Evolutionary conservation across 345 rosid genomes (phyloP), one percentile per base, ranked within the genome.

Genomic region (Angophora floribunda): DNA sequence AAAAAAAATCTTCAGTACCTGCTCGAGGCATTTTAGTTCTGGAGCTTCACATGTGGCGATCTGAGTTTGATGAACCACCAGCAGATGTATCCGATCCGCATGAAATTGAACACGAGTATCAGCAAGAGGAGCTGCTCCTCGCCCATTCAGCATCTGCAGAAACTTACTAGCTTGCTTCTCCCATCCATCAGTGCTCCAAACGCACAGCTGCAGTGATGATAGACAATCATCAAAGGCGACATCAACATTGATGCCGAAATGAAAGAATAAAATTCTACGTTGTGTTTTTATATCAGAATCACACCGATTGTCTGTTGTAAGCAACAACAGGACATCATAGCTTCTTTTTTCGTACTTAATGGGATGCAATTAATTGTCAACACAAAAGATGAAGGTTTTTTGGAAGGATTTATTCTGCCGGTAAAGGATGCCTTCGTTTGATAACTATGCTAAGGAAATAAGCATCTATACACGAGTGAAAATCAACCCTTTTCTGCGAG

Each of bases 101-200:
- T 96, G 97, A 88, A 97, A 96, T 86, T 97, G 97, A 87, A 97
- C 97, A 41, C 95, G 94, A 32, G 98, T 97, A 87, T 96, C 97
- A 47, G 97, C 92, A 84, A 91, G 91, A 85, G 94, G 90, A 79
- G 98, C 87, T 63, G 93, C 89, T 10, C 89, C 80, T 87, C 93
- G 92, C 59, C 97, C 95, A 79, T 84, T 28, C 13, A 96, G 97
- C 84, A 90, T 90, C 86, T 90, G 95, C 93, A 97, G 90, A 91
- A 89, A 86, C 86, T 92, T 96, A 82, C 93, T 92, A 16, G 94
- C 85, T 90, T 96, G 97, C 94, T 92, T 96, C 91, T 93, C 99
- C 99, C 99, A 97, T 85, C 93, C 96, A 92, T 95, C 96, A 19
- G 94, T 95, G 91, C 92, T 95, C 99, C 99, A 97, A 82, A 94